phyloP scores from a whole-genome alignment of 192 early-diverging fungal species.

The Helicostylum pulchrum region DNA sequence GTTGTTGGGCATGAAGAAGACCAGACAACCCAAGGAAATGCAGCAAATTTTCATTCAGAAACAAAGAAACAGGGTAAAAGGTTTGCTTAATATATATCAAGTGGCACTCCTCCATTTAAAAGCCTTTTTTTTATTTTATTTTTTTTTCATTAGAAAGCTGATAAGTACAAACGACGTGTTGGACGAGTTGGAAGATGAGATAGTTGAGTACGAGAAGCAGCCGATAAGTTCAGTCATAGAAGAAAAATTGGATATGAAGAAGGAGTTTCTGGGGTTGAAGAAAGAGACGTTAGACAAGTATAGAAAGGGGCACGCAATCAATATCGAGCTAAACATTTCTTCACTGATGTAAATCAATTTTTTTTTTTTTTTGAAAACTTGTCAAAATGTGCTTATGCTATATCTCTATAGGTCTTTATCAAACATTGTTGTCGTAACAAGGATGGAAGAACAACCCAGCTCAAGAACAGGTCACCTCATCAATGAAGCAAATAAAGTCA shows the following conservation, averaged over 20 bases:
- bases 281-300: constrained; percentile 7
- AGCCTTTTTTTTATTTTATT: neutral
- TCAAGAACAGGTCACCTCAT: constrained; percentile 5
- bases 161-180: constrained; percentile 3
- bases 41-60: constrained; percentile 5
- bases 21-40: constrained; percentile 6
- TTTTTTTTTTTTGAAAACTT: constrained; percentile 10
- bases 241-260: constrained; percentile 11
- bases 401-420: constrained; percentile 6
- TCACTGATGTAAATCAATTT: neutral
- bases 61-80: constrained; percentile 9
- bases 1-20: constrained; percentile 2
- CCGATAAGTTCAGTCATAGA: constrained; percentile 6
- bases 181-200: constrained; percentile 5
- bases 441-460: constrained; percentile 3
- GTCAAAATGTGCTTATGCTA: constrained; percentile 9
- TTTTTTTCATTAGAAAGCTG: constrained; percentile 7
- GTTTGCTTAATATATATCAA: constrained; percentile 11
- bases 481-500: constrained; percentile 7
- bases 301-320: constrained; percentile 7
- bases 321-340: constrained; percentile 1
- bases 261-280: constrained; percentile 11
- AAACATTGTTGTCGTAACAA: constrained; percentile 8
- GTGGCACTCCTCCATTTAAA: constrained; percentile 9
- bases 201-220: constrained; percentile 9